Percentiles rank a stretch among this genome's conserved stretches.
These are phyloP conservation scores for Rhizopogon vulgaris DNA, from an alignment of 768 basidiomycete genomes.

Conservation along the genomic window DNA sequence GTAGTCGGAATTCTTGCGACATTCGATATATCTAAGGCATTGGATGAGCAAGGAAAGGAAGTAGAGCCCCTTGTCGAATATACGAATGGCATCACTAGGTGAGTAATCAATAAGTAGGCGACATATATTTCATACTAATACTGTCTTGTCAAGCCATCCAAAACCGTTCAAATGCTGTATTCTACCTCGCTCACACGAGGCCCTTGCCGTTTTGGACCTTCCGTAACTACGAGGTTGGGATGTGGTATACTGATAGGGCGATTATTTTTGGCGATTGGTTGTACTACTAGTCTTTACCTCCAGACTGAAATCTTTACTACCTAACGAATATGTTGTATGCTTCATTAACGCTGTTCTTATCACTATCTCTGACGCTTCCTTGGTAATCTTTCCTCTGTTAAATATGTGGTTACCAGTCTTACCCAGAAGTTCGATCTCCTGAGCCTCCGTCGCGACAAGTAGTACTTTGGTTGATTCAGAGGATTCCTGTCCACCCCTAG, in stretches of 20 bases:
- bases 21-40: conserved; percentile 31
- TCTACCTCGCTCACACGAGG: background rate
- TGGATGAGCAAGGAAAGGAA: conserved; percentile 28
- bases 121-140: background rate
- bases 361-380: conserved; percentile 10
- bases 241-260: too few relatives aligned
- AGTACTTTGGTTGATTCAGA: background rate
- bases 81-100: conserved; percentile 26
- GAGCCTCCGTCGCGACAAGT: background rate
- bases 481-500: background rate
- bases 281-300: too few relatives aligned
- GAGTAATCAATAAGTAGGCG: background rate
- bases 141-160: conserved; percentile 1
- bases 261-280: too few relatives aligned
- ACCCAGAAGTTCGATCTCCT: background rate
- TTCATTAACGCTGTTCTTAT: conserved; percentile 19
- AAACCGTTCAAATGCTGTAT: conserved; percentile 2
- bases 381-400: background rate
- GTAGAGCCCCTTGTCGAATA: conserved; percentile 30
- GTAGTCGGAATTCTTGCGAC: conserved; percentile 30
- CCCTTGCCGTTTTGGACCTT: background rate
- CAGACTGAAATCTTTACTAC: too few relatives aligned
- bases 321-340: background rate
- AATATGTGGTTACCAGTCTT: background rate
- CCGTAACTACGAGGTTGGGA: background rate